phyloP scores from a whole-genome alignment of 768 basidiomycete species.

The Boletellus ananas region DNA sequence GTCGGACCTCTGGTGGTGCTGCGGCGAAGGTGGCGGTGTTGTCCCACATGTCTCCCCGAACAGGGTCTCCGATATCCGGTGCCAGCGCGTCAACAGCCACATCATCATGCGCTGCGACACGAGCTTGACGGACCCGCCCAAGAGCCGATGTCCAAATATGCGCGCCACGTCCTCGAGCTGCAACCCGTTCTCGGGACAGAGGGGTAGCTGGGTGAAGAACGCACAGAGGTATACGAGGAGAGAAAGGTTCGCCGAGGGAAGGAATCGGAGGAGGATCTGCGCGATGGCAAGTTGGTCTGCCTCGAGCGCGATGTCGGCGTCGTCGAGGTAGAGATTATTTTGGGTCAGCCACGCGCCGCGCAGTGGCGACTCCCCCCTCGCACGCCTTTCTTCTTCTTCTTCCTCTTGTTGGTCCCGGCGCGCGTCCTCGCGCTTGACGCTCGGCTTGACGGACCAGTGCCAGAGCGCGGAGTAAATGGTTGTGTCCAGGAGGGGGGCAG shows the following conservation, averaged over 20 bases:
- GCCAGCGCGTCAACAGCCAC: slow-evolving; percentile 32
- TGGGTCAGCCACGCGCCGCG: slow-evolving; percentile 6
- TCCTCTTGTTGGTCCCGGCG: slow-evolving; percentile 27
- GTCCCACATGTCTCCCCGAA: slow-evolving; percentile 26
- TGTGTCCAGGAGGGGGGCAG: slow-evolving; percentile 43
- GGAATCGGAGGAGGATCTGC: slow-evolving; percentile 48
- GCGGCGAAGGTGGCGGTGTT: slow-evolving; percentile 12
- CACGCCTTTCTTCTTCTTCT: slow-evolving; percentile 32
- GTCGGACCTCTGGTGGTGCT: neutral
- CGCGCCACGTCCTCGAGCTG: slow-evolving; percentile 42
- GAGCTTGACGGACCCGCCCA: slow-evolving; percentile 31
- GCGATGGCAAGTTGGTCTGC: slow-evolving; percentile 36
- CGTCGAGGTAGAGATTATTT: slow-evolving; percentile 15
- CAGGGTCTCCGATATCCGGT: slow-evolving; percentile 23
- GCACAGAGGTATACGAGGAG: slow-evolving; percentile 44
- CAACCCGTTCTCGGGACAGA: slow-evolving; percentile 49
- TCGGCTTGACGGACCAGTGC: slow-evolving; percentile 43
- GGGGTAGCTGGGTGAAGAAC: slow-evolving; percentile 50
- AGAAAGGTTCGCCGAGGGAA: slow-evolving; percentile 39
- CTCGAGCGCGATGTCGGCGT: slow-evolving; percentile 26
- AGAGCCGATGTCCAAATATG: slow-evolving; percentile 42
- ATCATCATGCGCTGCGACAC: slow-evolving; percentile 29
- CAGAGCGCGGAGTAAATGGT: slow-evolving; percentile 40
- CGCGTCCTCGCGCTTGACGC: slow-evolving; percentile 33
- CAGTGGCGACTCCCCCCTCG: slow-evolving; percentile 25